Evolutionary conservation across 805 yeast species (phyloP).

Genomic region (Zygoascus ofunaensis): DNA sequence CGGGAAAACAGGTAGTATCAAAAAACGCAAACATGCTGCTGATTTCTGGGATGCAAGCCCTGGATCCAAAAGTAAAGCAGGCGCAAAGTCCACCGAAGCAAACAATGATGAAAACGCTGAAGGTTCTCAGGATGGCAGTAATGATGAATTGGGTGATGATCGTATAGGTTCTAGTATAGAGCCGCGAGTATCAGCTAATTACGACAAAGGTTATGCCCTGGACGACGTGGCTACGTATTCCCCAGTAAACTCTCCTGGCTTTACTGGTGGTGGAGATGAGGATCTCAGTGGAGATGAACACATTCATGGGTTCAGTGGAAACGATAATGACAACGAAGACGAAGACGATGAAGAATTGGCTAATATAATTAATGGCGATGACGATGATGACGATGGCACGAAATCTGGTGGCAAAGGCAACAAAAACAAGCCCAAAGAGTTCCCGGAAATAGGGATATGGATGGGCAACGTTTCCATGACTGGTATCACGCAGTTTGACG

Average conservation of each 20-base stretch:
- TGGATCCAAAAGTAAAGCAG: conserved; percentile 3
- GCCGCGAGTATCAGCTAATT: conserved; percentile 3
- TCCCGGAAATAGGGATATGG: conserved; percentile 12
- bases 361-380: conserved; percentile 20
- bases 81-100: conserved; percentile 13
- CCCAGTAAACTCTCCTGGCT: conserved; percentile 12
- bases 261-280: too few relatives aligned
- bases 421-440: background rate
- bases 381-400: background rate
- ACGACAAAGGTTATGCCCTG: conserved; percentile 12
- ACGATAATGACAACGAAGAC: background rate
- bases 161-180: background rate
- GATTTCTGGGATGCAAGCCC: conserved; percentile 10
- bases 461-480: conserved; percentile 38
- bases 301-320: too few relatives aligned
- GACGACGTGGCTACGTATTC: conserved; percentile 11
- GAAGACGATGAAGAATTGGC: conserved; percentile 31
- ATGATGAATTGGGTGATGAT: conserved; percentile 9
- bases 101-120: conserved; percentile 6
- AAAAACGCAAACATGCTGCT: conserved; percentile 16
- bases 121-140: conserved; percentile 2
- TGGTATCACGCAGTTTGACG: conserved; percentile 39
- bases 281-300: background rate
- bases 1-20: conserved; percentile 19
- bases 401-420: background rate